Evolutionary conservation across 805 yeast genomes (phyloP).

Genomic region (Pichia membranifaciens): DNA sequence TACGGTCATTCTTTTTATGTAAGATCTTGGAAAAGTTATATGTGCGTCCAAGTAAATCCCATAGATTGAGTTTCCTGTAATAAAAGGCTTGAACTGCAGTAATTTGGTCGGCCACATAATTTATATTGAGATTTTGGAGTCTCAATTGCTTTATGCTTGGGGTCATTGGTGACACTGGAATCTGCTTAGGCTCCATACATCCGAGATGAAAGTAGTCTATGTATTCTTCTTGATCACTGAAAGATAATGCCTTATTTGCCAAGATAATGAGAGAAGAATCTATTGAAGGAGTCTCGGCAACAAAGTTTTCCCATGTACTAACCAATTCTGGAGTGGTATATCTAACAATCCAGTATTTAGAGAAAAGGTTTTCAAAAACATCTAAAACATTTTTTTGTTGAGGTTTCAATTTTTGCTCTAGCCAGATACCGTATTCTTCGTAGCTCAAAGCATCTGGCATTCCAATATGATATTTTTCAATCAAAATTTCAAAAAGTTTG

Average conservation of each 20-base stretch:
- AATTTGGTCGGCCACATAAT: constrained; percentile 77
- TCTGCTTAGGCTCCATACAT: constrained; percentile 11
- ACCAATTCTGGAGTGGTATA: constrained; percentile 45
- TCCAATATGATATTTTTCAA: constrained; percentile 58
- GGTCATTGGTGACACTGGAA: constrained; percentile 18
- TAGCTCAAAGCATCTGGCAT: constrained; percentile 87
- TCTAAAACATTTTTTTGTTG: constrained; percentile 61
- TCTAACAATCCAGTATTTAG: constrained; percentile 62
- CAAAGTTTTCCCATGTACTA: constrained; percentile 24
- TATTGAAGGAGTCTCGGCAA: constrained; percentile 11
- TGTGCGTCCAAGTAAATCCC: constrained; percentile 69
- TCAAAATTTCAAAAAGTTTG: constrained; percentile 53
- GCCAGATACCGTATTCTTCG: constrained; percentile 77
- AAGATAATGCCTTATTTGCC: constrained; percentile 21
- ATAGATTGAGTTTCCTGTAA: constrained; percentile 61
- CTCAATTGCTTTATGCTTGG: constrained; percentile 35
- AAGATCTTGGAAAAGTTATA: constrained; percentile 53
- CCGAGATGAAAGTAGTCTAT: constrained; percentile 19
- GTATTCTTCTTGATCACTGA: constrained; percentile 25
- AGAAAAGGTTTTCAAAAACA: constrained; percentile 59
- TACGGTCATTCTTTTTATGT: constrained; percentile 7
- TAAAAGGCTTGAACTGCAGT: constrained; percentile 70
- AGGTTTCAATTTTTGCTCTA: constrained; percentile 60
- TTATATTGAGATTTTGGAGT: constrained; percentile 62
- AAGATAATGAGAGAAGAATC: constrained; percentile 14